phyloP scores from a whole-genome alignment of 768 basidiomycete species.

The Mycena filopes region DNA sequence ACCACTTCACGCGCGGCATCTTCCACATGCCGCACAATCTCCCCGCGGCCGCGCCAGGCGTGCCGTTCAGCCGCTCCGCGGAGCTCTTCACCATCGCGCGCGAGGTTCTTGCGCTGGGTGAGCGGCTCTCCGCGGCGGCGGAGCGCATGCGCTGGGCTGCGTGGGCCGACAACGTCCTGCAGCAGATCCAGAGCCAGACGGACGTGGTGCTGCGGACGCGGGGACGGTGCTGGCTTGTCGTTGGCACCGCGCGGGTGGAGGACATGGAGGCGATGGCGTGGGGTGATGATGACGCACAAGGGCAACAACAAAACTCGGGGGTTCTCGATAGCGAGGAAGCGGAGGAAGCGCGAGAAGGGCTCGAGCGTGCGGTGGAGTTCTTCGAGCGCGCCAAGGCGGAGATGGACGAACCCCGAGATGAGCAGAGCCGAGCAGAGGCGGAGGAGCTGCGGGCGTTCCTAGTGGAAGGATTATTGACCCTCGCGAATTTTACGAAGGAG shows the following conservation, averaged over 20 bases:
- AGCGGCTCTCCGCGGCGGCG: constrained; percentile 57
- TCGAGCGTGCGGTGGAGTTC: constrained; percentile 56
- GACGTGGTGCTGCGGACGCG: constrained; percentile 51
- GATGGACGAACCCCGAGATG: constrained; percentile 35
- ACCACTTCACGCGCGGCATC: constrained; percentile 75
- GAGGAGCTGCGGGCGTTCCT: constrained; percentile 50
- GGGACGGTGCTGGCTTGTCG: constrained; percentile 65
- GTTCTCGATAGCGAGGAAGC: constrained; percentile 61
- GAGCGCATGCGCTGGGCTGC: constrained; percentile 66
- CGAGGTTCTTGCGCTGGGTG: constrained; percentile 68
- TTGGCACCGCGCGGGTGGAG: constrained; percentile 66
- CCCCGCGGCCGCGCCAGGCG: neutral
- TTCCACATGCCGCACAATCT: constrained; percentile 74
- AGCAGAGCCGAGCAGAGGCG: constrained; percentile 12
- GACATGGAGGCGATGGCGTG: constrained; percentile 60
- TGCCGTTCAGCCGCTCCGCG: constrained; percentile 61
- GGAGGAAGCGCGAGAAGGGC: constrained; percentile 63
- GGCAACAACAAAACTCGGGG: neutral
- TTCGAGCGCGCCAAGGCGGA: constrained; percentile 47
- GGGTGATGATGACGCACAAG: constrained; percentile 32
- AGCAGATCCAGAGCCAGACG: constrained; percentile 55
- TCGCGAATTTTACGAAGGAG: constrained; percentile 67
- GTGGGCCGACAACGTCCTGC: constrained; percentile 70
- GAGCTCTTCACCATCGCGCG: constrained; percentile 72
- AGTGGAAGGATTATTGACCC: constrained; percentile 65